These are phyloP conservation scores for Hirschfeldia incana DNA, from an alignment of 345 rosid genomes.

Conservation along the genomic window DNA sequence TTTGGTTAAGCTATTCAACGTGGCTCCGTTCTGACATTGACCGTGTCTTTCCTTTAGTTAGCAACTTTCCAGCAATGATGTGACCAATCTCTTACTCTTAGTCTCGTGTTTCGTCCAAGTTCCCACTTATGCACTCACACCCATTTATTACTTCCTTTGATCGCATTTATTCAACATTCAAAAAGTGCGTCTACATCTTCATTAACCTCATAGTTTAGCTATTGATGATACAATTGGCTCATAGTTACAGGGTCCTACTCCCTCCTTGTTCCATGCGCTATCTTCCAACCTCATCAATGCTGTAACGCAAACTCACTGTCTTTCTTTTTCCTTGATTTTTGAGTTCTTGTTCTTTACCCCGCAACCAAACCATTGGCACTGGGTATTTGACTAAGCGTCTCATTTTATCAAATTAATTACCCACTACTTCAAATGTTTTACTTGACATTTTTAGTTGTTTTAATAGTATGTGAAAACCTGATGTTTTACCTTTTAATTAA, in stretches of 20 bases:
- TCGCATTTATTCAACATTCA: neutral
- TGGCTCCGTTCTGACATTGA: constrained; percentile 20
- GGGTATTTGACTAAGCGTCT: constrained; percentile 14
- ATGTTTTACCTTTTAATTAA: neutral
- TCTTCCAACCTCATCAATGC: constrained; percentile 36
- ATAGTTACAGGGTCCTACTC: constrained; percentile 17
- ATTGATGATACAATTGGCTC: neutral
- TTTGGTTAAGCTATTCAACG: constrained; percentile 17
- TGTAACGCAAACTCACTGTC: constrained; percentile 33
- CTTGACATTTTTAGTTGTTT: neutral
- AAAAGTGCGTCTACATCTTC: constrained; percentile 20
- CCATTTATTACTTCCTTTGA: constrained; percentile 1
- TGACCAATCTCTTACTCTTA: constrained; percentile 18
- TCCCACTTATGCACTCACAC: constrained; percentile 36
- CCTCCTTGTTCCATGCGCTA: constrained; percentile 21
- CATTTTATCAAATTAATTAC: neutral
- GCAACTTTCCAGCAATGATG: constrained; percentile 30
- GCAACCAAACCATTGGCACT: constrained; percentile 21
- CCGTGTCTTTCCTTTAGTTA: constrained; percentile 18
- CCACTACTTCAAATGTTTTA: neutral
- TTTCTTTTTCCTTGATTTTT: neutral
- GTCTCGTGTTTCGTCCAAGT: constrained; percentile 23
- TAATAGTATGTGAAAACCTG: neutral
- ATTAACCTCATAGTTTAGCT: neutral
- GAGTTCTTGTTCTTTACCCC: constrained; percentile 11